A percentile compares a stretch with the other conserved stretches of the same genome.
phyloP scores from a whole-genome alignment of 305 asterid genomes.

The Coffea humblotiana region DNA sequence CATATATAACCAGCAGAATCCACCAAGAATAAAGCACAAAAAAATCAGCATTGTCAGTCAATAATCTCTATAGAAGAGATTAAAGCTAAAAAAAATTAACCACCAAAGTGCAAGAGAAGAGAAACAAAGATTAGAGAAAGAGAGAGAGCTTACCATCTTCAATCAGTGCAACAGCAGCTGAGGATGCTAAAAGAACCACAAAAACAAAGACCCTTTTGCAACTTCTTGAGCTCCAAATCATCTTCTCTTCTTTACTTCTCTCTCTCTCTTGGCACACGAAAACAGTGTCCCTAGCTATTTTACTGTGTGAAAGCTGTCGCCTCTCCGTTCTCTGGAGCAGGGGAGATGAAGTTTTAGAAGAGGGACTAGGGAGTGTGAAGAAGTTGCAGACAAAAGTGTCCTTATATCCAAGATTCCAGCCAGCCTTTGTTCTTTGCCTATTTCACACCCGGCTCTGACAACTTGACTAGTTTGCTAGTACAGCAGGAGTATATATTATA shows the following conservation, averaged over 20 bases:
- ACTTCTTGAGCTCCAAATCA: constrained; percentile 33
- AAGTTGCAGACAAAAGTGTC: constrained; percentile 22
- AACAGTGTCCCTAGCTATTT: neutral
- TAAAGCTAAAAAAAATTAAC: neutral
- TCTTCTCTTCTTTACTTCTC: constrained; percentile 14
- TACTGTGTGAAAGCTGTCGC: neutral
- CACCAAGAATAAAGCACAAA: constrained; percentile 15
- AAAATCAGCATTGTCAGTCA: neutral
- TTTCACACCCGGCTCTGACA: neutral
- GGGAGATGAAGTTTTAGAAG: neutral
- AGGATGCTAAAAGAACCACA: constrained; percentile 23
- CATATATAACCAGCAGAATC: neutral
- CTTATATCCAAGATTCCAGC: constrained; percentile 38
- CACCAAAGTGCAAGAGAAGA: neutral
- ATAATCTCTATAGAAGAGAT: neutral
- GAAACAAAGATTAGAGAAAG: neutral
- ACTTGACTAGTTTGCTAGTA: neutral
- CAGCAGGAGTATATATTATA: neutral
- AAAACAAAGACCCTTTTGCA: constrained; percentile 28
- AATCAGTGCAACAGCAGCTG: constrained; percentile 29
- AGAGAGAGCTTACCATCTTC: constrained; percentile 41
- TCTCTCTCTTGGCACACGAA: neutral
- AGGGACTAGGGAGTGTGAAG: constrained; percentile 11
- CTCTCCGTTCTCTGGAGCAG: neutral
- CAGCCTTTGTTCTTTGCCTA: neutral